Conservation (phyloP, 331 rosid genomes). For the Pyrus hybrid region DNA sequence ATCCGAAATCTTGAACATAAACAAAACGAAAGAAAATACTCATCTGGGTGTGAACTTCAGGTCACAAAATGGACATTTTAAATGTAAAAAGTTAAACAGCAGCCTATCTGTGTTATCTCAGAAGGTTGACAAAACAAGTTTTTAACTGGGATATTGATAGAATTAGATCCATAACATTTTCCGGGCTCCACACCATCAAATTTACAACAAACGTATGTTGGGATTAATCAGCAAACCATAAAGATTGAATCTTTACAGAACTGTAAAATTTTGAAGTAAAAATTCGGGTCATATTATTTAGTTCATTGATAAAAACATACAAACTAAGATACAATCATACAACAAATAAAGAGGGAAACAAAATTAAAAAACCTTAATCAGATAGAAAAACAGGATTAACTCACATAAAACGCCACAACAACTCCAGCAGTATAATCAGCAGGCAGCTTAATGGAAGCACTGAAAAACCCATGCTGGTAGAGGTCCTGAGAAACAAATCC, state of each 20-base stretch:
- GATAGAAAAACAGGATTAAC: constrained; percentile 12
- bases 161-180: neutral
- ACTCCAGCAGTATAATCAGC: constrained; percentile 93
- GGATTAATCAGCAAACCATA: neutral
- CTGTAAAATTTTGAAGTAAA: neutral
- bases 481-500: constrained; percentile 94
- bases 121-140: neutral
- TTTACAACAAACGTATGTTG: neutral
- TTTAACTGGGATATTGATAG: neutral
- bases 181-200: neutral
- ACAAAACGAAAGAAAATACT: neutral
- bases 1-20: neutral
- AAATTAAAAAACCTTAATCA: neutral
- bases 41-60: neutral
- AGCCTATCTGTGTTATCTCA: neutral
- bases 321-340: neutral
- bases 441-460: constrained; percentile 89
- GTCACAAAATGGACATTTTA: neutral
- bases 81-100: neutral
- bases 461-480: constrained; percentile 81
- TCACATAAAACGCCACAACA: constrained; percentile 95
- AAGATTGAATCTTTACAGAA: neutral
- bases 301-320: no score
- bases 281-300: neutral
- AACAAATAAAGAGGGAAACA: neutral